A percentile compares a stretch with the other conserved stretches of the same genome.
These are phyloP conservation scores for Plantago major DNA, from an alignment of 257 asterid species.

Conservation along the genomic window DNA sequence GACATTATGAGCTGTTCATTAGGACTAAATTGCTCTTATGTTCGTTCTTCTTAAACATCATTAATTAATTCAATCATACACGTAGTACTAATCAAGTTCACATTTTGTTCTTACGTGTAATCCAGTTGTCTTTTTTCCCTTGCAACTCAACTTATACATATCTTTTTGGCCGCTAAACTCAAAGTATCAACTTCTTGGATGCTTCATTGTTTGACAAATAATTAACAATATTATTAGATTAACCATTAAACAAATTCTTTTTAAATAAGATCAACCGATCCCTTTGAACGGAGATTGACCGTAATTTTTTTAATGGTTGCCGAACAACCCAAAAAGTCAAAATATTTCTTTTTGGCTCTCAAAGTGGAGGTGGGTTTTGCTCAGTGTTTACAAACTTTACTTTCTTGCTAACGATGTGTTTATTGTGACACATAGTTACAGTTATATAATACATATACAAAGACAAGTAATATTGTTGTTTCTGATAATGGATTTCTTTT, in stretches of 20 bases:
- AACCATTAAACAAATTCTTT: background rate
- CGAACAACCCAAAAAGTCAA: too few relatives aligned
- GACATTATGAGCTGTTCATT: constrained; percentile 37
- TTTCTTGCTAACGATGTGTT: too few relatives aligned
- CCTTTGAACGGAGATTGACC: too few relatives aligned
- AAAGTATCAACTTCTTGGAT: constrained; percentile 1
- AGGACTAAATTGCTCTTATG: constrained; percentile 23
- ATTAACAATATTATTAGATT: background rate
- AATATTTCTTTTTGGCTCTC: too few relatives aligned
- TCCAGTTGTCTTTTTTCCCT: constrained; percentile 9
- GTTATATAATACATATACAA: too few relatives aligned
- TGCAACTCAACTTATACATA: constrained; percentile 3
- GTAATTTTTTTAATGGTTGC: too few relatives aligned
- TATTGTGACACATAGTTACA: too few relatives aligned
- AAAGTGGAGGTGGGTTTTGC: too few relatives aligned
- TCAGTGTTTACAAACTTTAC: too few relatives aligned
- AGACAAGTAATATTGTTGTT: too few relatives aligned
- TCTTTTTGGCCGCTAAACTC: background rate
- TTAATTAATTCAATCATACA: background rate
- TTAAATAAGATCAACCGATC: too few relatives aligned
- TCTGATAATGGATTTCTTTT: too few relatives aligned
- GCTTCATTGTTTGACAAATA: background rate
- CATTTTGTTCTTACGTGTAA: constrained; percentile 5
- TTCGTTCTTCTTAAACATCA: constrained; percentile 12
- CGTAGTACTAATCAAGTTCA: background rate